phyloP scores from a whole-genome alignment of 1,139 yeast genomes.

The Starmera stellimalicola region DNA sequence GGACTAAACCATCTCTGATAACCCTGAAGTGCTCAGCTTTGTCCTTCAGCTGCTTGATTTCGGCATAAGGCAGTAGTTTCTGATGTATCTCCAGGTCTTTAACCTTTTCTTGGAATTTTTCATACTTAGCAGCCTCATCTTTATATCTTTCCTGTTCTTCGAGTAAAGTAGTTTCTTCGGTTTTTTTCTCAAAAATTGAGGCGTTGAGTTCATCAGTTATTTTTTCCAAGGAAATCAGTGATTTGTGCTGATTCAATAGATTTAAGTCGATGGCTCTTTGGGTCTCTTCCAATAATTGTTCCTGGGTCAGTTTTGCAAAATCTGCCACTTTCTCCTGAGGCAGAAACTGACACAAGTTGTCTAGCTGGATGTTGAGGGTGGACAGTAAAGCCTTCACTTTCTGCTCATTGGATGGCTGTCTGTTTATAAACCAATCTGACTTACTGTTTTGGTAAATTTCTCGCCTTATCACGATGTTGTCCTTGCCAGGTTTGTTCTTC shows the following conservation, averaged over 20 bases:
- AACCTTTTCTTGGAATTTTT: conserved; percentile 24
- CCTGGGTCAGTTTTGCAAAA: conserved; percentile 77
- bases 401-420: conserved; percentile 30
- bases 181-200: conserved; percentile 18
- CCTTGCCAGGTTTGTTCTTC: conserved; percentile 30
- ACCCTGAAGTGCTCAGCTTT: conserved; percentile 31
- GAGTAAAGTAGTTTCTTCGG: conserved; percentile 20
- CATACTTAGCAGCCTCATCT: conserved; percentile 28
- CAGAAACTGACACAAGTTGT: conserved; percentile 85
- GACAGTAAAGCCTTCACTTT: conserved; percentile 37
- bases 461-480: conserved; percentile 30
- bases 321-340: conserved; percentile 96
- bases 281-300: conserved; percentile 64
- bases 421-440: conserved; percentile 56
- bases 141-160: conserved; percentile 27
- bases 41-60: conserved; percentile 43
- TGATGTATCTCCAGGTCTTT: conserved; percentile 39
- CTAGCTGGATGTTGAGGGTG: conserved; percentile 68
- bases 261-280: conserved; percentile 70
- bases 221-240: conserved; percentile 44
- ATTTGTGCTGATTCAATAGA: conserved; percentile 47
- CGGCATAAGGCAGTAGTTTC: conserved; percentile 52
- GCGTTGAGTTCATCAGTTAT: conserved; percentile 22
- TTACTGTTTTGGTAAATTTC: conserved; percentile 30
- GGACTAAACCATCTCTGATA: conserved; percentile 33